Percentiles rank a stretch among this genome's conserved stretches.
Conservation (phyloP, 192 early-diverging fungal species). For the Coemansia sp. region DNA sequence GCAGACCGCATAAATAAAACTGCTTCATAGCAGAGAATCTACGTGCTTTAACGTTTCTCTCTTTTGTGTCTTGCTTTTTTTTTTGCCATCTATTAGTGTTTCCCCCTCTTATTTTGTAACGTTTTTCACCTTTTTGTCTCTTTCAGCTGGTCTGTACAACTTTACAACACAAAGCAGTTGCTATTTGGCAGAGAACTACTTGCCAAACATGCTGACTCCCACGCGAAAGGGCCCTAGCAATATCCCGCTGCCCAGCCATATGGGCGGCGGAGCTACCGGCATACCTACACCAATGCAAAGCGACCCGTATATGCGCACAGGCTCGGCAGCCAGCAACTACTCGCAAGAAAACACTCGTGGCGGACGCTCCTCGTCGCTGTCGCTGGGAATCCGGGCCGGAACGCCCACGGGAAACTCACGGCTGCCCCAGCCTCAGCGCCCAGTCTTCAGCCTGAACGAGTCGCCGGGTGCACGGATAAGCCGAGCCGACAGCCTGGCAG, state of each 20-base stretch:
- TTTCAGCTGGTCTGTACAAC: too few species aligned
- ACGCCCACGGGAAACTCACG: constrained; percentile 10
- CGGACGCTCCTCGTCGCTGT: constrained; percentile 43
- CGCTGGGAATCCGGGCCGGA: constrained; percentile 13
- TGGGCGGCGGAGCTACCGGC: background rate
- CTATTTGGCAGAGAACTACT: too few species aligned
- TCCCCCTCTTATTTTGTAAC: too few species aligned
- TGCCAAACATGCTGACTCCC: constrained; percentile 2
- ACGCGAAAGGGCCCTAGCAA: constrained; percentile 18
- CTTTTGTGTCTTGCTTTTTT: too few species aligned
- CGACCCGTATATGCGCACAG: constrained; percentile 2
- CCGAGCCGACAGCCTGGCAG: background rate
- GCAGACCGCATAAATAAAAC: too few species aligned
- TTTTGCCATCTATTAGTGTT: too few species aligned
- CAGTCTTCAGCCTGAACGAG: constrained; percentile 9
- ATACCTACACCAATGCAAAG: background rate
- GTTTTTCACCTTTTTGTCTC: too few species aligned
- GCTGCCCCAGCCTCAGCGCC: constrained; percentile 8
- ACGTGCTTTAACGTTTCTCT: too few species aligned
- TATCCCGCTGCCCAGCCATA: constrained; percentile 26
- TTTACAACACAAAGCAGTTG: too few species aligned
- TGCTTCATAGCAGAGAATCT: too few species aligned
- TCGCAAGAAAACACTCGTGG: constrained; percentile 28
- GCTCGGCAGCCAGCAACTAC: constrained; percentile 9
- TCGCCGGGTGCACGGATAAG: background rate